These are phyloP conservation scores for Theobroma cacao DNA, from an alignment of 345 rosid species.

Conservation along the genomic window DNA sequence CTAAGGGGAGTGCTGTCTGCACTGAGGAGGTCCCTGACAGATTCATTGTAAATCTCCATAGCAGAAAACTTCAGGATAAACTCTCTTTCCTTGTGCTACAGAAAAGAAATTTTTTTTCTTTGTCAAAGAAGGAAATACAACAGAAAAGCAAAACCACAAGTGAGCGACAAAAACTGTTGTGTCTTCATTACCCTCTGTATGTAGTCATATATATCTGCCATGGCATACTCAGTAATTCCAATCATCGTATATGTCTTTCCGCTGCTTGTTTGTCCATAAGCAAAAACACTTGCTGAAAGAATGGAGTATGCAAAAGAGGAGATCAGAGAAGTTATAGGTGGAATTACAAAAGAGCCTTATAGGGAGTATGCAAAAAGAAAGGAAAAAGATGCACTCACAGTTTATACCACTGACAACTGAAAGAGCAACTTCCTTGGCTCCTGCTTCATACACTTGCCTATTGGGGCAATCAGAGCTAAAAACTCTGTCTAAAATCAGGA, in stretches of 20 bases:
- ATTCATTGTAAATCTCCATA: constrained; percentile 94
- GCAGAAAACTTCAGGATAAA: constrained; percentile 82
- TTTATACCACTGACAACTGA: constrained; percentile 85
- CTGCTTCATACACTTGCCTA: constrained; percentile 72
- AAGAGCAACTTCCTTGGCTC: constrained; percentile 83
- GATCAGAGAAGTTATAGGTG: neutral
- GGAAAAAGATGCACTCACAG: constrained; percentile 33
- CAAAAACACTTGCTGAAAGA: constrained; percentile 88
- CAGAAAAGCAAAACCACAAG: neutral
- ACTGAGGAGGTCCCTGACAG: constrained; percentile 87
- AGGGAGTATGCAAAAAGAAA: neutral
- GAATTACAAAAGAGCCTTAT: neutral
- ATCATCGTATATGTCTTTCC: constrained; percentile 95
- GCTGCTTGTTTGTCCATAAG: constrained; percentile 97
- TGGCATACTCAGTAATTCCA: constrained; percentile 72
- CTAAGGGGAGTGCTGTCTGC: constrained; percentile 68
- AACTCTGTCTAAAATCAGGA: constrained; percentile 63
- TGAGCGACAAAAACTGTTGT: neutral
- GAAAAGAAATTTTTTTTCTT: constrained; percentile 7
- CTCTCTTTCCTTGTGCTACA: constrained; percentile 81
- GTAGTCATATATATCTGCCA: constrained; percentile 81
- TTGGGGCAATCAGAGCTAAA: constrained; percentile 68
- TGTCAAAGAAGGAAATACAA: constrained; percentile 6
- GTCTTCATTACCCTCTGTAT: constrained; percentile 54
- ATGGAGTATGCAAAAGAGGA: neutral